Percentiles rank a stretch among this genome's conserved stretches.
These are phyloP conservation scores for Allium cepa DNA, from an alignment of 106 monocot species.

Conservation along the genomic window DNA sequence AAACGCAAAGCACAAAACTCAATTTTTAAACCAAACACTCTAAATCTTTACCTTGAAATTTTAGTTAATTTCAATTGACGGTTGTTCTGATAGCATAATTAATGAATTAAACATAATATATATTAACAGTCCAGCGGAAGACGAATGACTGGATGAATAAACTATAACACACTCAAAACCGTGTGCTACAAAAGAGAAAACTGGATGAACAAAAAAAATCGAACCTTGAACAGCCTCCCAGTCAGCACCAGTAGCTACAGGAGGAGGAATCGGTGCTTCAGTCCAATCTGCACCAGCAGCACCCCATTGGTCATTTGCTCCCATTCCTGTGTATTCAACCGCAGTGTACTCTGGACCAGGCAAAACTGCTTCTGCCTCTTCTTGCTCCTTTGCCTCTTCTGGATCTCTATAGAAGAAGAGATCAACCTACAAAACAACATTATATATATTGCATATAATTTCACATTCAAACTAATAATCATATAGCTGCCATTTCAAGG, in stretches of 20 bases:
- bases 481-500: too few relatives aligned
- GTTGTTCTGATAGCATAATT: too few relatives aligned
- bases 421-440: slow-evolving; percentile 39
- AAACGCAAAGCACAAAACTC: too few relatives aligned
- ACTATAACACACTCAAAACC: too few relatives aligned
- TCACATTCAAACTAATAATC: background rate
- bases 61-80: too few relatives aligned
- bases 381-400: slow-evolving; percentile 60
- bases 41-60: too few relatives aligned
- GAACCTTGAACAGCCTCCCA: slow-evolving; percentile 14
- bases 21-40: too few relatives aligned
- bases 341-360: slow-evolving; percentile 43
- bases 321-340: slow-evolving; percentile 22
- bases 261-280: background rate
- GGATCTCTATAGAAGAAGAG: slow-evolving; percentile 84
- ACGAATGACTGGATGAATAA: too few relatives aligned
- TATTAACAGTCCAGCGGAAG: too few relatives aligned
- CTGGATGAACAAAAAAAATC: background rate
- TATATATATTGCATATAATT: background rate
- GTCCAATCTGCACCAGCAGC: slow-evolving; percentile 2
- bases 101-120: too few relatives aligned
- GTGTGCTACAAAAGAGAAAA: too few relatives aligned
- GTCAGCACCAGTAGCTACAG: slow-evolving; percentile 26
- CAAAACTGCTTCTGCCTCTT: slow-evolving; percentile 41
- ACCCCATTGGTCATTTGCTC: slow-evolving; percentile 20